Evolutionary conservation across 163 green algal species (phyloP).

Genomic region (Coccomyxa subellipsoidea): DNA sequence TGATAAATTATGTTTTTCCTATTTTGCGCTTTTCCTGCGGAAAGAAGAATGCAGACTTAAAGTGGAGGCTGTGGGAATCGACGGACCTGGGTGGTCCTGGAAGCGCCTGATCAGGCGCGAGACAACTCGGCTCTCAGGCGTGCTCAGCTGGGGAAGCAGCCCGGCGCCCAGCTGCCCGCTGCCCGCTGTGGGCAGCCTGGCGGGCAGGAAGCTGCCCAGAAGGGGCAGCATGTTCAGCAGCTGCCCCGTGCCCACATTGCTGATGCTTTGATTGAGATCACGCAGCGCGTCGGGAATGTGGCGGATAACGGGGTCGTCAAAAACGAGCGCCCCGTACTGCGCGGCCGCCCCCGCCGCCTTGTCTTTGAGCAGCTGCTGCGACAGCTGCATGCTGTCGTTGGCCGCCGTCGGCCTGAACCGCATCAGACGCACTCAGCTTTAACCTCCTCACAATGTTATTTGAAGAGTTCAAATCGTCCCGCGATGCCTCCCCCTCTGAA

Average conservation of each 20-base stretch:
- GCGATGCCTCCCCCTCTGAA: too few relatives aligned
- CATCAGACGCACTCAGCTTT: background rate
- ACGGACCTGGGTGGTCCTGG: background rate
- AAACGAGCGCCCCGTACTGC: slow-evolving; percentile 38
- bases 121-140: background rate
- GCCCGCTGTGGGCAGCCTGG: background rate
- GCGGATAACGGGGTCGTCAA: slow-evolving; percentile 32
- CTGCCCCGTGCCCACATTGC: background rate
- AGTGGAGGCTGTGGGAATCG: background rate
- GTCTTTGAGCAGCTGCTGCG: background rate
- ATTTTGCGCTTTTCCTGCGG: too few relatives aligned
- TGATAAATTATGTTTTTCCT: too few relatives aligned
- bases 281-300: background rate
- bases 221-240: slow-evolving; percentile 9
- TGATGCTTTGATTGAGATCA: background rate
- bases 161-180: background rate
- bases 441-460: too few relatives aligned
- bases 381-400: slow-evolving; percentile 7
- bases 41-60: background rate
- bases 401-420: background rate
- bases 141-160: background rate
- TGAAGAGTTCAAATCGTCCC: too few relatives aligned
- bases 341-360: background rate
- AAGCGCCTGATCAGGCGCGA: background rate
- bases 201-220: background rate